Evolutionary conservation across 306 rosid genomes (phyloP).

Genomic region (Ammopiptanthus mongolicus): DNA sequence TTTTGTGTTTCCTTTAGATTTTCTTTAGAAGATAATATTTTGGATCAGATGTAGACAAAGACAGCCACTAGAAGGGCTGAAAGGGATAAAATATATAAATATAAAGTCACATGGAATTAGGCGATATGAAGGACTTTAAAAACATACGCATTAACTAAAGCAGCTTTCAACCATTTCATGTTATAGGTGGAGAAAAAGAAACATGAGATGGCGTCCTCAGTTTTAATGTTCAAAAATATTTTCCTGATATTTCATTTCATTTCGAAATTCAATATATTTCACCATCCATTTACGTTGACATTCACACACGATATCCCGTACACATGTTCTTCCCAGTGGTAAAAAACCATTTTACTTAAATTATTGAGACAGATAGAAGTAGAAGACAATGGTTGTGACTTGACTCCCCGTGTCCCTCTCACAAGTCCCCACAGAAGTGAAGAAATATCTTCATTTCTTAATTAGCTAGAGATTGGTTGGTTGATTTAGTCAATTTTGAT

Average conservation of each 20-base stretch:
- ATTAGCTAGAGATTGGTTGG: not conserved
- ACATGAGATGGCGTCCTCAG: too few relatives aligned
- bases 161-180: not conserved
- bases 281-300: too few relatives aligned
- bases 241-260: too few relatives aligned
- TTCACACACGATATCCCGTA: too few relatives aligned
- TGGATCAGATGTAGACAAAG: not conserved
- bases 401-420: not conserved
- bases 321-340: too few relatives aligned
- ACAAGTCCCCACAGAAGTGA: not conserved
- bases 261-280: too few relatives aligned
- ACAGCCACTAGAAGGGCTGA: not conserved
- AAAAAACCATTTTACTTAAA: too few relatives aligned
- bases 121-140: not conserved
- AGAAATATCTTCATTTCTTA: not conserved
- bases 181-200: not conserved
- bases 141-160: not conserved
- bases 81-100: not conserved
- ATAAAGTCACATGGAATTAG: not conserved
- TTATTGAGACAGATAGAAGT: not conserved
- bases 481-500: constrained; percentile 16
- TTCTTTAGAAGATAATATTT: not conserved
- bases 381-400: not conserved
- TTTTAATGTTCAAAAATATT: too few relatives aligned
- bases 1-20: not conserved